Evolutionary conservation across 140 eudicot species (phyloP), one percentile per base, ranked within the genome.

Genomic region (Flaveria floridana): DNA sequence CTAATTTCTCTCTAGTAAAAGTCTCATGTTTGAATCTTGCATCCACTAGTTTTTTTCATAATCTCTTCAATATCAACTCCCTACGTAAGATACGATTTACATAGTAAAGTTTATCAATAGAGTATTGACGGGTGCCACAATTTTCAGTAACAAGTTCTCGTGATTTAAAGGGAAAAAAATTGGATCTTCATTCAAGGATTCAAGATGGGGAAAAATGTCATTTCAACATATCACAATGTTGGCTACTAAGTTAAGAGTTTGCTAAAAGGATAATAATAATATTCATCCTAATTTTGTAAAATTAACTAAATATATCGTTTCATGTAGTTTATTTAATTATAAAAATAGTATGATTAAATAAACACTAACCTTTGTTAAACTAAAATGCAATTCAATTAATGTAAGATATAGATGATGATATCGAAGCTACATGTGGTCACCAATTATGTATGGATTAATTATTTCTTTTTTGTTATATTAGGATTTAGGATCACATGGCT

Each of bases 401-500:
- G 41, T 34, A 34, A 34, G 41, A 34, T 34, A 34, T 34, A 34
- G 41, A 34, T 63, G 28, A 18, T 68, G 37, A 77, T 56, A 68
- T 61, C 25, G 76, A 68, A 57, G 70, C 26, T 57, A 59, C 75
- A 68, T 44, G 76, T 68, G 81, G 52, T 68, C 59, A 77, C 70
- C 70, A 68, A 68, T 77, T 55, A 68, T 76, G 57, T 59, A 8
- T 6, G 52, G 30, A 7, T 66, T 66, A 39, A 66, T 41, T 15
- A 37, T 66, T 65, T 65, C 68, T 63, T 63, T 34, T 63, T 37
- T 25, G 28, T 65, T 37, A 11, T 41, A 8, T 37, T 65, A 21
- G 14, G 52, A 65, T 65, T 16, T 41, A 67, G 56, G 11, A 42
- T 42, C 56, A 42, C 55, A 42, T 67, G 55, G 28, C 50, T 44